A percentile compares a stretch with the other conserved stretches of the same genome.
These are phyloP conservation scores for Leucocoprinus sp. DNA, from an alignment of 768 basidiomycete genomes.

Conservation along the genomic window DNA sequence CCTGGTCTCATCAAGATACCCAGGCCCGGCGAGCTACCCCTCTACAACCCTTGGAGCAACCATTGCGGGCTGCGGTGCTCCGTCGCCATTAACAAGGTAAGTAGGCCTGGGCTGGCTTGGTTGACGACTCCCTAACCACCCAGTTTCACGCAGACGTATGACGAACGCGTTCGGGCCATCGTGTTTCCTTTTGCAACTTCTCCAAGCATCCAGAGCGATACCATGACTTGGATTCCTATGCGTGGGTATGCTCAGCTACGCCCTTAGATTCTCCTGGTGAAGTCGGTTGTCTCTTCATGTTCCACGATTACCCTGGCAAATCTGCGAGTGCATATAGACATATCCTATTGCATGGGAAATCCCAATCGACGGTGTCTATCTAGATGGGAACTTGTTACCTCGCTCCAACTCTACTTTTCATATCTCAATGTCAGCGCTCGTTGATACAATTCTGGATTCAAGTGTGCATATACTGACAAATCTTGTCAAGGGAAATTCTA, in stretches of 20 bases:
- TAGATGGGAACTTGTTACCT: conserved; percentile 57
- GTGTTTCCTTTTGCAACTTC: conserved; percentile 36
- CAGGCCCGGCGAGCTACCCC: no score
- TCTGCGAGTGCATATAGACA: conserved; percentile 25
- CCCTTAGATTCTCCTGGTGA: conserved; percentile 53
- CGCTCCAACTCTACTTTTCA: conserved; percentile 39
- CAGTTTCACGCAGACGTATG: neutral
- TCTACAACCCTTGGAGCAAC: conserved; percentile 26
- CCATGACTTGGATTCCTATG: conserved; percentile 60
- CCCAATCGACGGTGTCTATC: conserved; percentile 59
- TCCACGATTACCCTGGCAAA: neutral
- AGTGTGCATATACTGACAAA: neutral
- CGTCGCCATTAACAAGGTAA: conserved; percentile 15
- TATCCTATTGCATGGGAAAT: conserved; percentile 71
- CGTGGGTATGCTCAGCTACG: conserved; percentile 42
- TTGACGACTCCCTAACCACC: neutral
- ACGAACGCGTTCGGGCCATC: neutral
- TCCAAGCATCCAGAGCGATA: conserved; percentile 32
- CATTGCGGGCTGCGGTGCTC: conserved; percentile 28
- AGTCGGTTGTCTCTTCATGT: conserved; percentile 23
- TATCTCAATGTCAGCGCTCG: conserved; percentile 52
- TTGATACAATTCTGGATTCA: conserved; percentile 36
- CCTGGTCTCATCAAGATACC: conserved; percentile 27
- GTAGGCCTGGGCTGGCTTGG: neutral
- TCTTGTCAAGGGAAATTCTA: conserved; percentile 55